Base-by-base conservation (phyloP, 345 rosid genomes). In the Gossypium stocksii region DNA sequence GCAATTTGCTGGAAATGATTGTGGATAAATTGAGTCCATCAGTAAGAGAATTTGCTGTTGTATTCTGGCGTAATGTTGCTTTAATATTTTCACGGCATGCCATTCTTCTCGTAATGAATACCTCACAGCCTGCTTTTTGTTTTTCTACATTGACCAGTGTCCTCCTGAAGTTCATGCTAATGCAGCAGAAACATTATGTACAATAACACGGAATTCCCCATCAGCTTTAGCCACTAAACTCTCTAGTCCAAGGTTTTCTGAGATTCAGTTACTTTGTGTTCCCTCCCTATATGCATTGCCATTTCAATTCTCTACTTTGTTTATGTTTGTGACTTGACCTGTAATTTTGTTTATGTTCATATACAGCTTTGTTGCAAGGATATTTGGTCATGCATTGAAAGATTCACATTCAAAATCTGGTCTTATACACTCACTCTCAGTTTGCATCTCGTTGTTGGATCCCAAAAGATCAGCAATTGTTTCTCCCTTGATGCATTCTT, bases 361-460 rank as follows among this genome's bases (percentile, higher is more conserved):
- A 10, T 78, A 83, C 91, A 96, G 99, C 80, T 96, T 86, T 72
- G 90, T 96, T 80, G 87, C 90, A 74, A 88, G 93, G 83, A 91
- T 96, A 77, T 96, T 93, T 81, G 82, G 86, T 70, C 99, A 93
- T 86, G 99, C 97, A 61, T 73, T 96, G 89, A 97, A 96, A 82
- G 97, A 89, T 80, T 90, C 99, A 22, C 82, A 83, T 77, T 96
- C 98, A 51, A 90, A 89, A 82, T 91, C 97, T 78, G 85, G 91
- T 66, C 99, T 96, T 82, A 93, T 96, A 69, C 85, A 96, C 82
- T 90, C 98, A 7, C 97, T 96, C 76, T 91, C 99, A 75, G 99
- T 96, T 69, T 96, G 99, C 82, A 91, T 91, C 76, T 91, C 97
- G 41, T 80, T 96, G 85, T 73, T 93, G 87, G 99, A 96, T 86